These are phyloP conservation scores for Letharia columbiana DNA, from an alignment of 495 filamentous ascomycete species.

Conservation along the genomic window DNA sequence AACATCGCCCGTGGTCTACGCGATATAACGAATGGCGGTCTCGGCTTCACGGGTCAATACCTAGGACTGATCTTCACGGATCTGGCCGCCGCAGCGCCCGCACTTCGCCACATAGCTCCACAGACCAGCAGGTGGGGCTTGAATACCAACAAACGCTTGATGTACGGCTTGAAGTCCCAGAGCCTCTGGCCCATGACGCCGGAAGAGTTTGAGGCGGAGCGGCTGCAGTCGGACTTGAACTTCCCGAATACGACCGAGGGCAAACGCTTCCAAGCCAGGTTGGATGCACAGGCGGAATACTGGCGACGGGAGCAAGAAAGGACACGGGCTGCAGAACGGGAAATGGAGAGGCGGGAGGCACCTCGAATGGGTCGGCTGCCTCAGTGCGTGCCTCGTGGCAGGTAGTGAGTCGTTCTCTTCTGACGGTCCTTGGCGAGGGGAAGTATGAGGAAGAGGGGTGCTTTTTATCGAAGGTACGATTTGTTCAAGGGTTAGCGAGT, in stretches of 20 bases:
- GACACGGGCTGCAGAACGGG: too few relatives aligned
- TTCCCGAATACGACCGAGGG: neutral
- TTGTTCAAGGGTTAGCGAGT: too few relatives aligned
- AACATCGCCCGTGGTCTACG: neutral
- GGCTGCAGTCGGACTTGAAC: neutral
- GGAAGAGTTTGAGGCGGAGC: neutral
- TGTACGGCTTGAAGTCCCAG: neutral
- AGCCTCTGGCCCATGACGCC: neutral
- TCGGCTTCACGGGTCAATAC: neutral
- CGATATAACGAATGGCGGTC: neutral
- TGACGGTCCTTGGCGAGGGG: too few relatives aligned
- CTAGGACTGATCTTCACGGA: neutral
- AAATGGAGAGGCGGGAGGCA: too few relatives aligned
- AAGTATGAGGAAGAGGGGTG: too few relatives aligned
- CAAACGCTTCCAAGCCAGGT: neutral
- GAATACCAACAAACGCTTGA: neutral
- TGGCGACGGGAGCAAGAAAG: neutral
- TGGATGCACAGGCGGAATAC: neutral
- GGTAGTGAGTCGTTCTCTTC: too few relatives aligned
- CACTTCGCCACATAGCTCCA: neutral
- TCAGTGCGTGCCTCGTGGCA: too few relatives aligned
- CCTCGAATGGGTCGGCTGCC: too few relatives aligned
- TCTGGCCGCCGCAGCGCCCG: neutral
- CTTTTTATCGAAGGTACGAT: too few relatives aligned
- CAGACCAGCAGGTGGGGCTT: neutral